These are phyloP conservation scores for Sorghum bicolor DNA, from an alignment of 176 grass and related monocot genomes.

Conservation along the genomic window DNA sequence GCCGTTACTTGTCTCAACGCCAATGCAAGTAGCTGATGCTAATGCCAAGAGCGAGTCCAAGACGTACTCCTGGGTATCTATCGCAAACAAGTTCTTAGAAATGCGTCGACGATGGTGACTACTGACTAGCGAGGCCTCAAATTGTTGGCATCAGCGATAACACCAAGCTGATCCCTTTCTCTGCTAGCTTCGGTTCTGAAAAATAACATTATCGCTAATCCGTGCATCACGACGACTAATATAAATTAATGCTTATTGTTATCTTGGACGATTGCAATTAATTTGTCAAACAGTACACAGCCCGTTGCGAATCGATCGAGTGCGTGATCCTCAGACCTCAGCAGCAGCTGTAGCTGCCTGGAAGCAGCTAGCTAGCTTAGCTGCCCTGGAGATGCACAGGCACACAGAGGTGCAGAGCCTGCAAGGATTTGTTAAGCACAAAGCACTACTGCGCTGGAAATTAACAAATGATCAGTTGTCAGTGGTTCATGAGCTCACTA, in stretches of 20 bases:
- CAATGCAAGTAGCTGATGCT: neutral
- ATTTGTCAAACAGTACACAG: slow-evolving; percentile 12
- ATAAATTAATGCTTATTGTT: neutral
- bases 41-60: neutral
- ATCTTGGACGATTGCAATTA: neutral
- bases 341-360: slow-evolving; percentile 17
- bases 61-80: neutral
- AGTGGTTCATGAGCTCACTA: neutral
- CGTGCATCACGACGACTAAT: neutral
- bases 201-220: neutral
- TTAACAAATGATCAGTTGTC: neutral
- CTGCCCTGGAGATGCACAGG: neutral
- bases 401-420: neutral
- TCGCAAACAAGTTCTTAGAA: neutral
- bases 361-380: slow-evolving; percentile 19
- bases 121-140: slow-evolving; percentile 18
- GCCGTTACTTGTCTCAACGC: neutral
- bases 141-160: neutral
- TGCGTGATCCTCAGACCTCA: neutral
- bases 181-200: neutral
- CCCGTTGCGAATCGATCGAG: neutral
- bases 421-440: neutral
- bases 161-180: neutral
- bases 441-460: neutral
- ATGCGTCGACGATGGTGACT: neutral